Evolutionary conservation across 352 stramenopile species (phyloP).

Genomic region (Pythium scleroteichum): DNA sequence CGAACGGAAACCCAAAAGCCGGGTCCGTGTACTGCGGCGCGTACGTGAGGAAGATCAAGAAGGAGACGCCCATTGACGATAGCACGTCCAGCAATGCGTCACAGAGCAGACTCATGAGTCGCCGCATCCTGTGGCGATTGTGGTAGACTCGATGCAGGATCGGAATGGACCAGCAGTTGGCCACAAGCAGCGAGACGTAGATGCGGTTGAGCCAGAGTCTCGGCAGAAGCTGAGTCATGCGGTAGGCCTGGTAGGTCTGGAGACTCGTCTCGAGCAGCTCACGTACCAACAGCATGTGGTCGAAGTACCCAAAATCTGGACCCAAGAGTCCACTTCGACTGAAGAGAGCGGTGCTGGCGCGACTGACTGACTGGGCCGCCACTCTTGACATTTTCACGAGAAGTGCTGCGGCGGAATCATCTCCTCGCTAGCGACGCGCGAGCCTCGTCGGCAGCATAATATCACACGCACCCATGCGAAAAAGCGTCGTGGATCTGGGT

Average conservation of each 20-base stretch:
- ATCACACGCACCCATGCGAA: no score
- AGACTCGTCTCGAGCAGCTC: slow-evolving; percentile 15
- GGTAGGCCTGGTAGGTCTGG: slow-evolving; percentile 17
- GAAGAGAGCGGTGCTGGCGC: not conserved
- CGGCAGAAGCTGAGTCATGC: slow-evolving; percentile 5
- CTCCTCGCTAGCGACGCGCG: no score
- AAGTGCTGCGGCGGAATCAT: no score
- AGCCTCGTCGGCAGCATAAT: no score
- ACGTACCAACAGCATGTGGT: not conserved
- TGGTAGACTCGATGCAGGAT: not conserved
- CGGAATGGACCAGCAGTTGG: slow-evolving; percentile 11
- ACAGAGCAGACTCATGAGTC: no score
- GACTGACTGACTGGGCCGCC: not conserved
- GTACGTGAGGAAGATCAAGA: slow-evolving; percentile 12
- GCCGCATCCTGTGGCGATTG: no score
- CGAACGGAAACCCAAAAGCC: no score
- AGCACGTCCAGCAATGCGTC: slow-evolving; percentile 8
- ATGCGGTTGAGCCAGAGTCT: slow-evolving; percentile 19
- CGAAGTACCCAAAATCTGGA: slow-evolving; percentile 7
- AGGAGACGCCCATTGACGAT: slow-evolving; percentile 14
- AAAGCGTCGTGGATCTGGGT: not conserved
- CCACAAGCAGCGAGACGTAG: slow-evolving; percentile 7
- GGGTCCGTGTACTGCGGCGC: not conserved
- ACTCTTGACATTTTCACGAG: not conserved
- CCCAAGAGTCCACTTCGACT: slow-evolving; percentile 1